Evolutionary conservation across 1,284 basidiomycete species (phyloP), one percentile per base, ranked within the genome.

Genomic region (Lentinus polychrous): DNA sequence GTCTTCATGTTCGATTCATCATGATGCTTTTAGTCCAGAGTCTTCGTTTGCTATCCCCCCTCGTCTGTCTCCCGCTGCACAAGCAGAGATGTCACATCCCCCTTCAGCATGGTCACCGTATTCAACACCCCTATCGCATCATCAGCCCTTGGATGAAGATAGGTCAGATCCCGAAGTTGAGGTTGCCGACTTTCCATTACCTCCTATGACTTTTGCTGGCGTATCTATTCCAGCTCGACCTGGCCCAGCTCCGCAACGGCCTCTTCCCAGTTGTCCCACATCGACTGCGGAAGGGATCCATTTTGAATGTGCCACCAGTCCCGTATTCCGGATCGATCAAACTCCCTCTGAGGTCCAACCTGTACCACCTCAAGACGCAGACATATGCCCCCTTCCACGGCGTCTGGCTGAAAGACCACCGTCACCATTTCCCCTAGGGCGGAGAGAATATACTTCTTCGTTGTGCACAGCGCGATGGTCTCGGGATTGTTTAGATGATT

Each of bases 1-100:
- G 2, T 58, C 57, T 2, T 54, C 58, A 6, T 60, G 57, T 46
- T 56, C 53, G 8, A 45, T 58, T 2, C 50, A 55, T 32, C 8
- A 23, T 36, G 15, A 14, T 11, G 27, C 5, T 5, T 20, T 11
- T 17, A 46, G 36, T 11, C n/a, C 42, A 6, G 11, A 22, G 32
- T 3, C 8, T 3, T 40, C 39, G 17, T 37, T 37, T 37, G 39
- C 7, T 23, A 7, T 22, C 49, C 51, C 49, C 41, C 53, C 17
- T 38, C 40, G 12, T 51, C 48, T 15, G 50, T 33, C 18, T 18
- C 52, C 48, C 10, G 34, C 45, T 2, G 44, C 32, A 8, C 45
- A 37, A 11, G 11, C 12, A 40, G 35, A 22, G 22, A 6, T 23
- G 20, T 15, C 15, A 10, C 36, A 41, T 24, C 39, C 46, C 20